Base-by-base conservation (phyloP, 2,329 filamentous ascomycete species). In the Claviceps monticola region DNA sequence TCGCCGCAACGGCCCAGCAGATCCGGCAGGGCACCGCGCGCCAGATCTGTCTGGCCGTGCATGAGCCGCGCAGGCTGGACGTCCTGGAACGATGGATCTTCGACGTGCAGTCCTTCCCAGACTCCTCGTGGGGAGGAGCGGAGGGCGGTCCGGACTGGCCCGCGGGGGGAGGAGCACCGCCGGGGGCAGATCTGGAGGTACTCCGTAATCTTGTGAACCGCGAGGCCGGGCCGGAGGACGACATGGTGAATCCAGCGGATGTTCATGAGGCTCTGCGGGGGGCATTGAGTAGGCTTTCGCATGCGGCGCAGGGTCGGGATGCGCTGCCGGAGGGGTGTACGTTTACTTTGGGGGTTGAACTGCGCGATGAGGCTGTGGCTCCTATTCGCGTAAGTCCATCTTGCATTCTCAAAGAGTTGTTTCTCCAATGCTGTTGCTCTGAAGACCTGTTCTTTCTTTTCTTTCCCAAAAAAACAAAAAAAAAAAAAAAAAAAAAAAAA, bases 321-420 rank as follows among this genome's bases (percentile, higher is more conserved):
- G 66, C 73, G 0, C 62, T 89, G 21, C 84, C 85, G 0, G 66
- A 73, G 1, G 76, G 76, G 1, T 88, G 84, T 64, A 85, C 83
- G 0, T 91, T 86, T 64, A 87, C 84, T 0, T 65, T 91, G n/a
- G 83, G 82, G 0, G 75, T 91, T 42, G 86, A 91, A 65, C 64
- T 90, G 56, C 78, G 77, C 41, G 78, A 84, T 21, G 73, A 81
- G 42, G 73, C 72, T 0, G 66, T 74, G 11, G 72, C 78, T 9
- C 81, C 80, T 0, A 79, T 82, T 55, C 74, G 73, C 51, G 79
- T 82, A 64, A 61, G 75, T 49, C 26, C 16, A 43, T n/a, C 38
- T 41, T 41, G 9, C 11, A 19, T 11, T 19, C 9, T 19, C 9
- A 34, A 34, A 34, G 29, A 34, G 29, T 34, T 11, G 4, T 34